phyloP scores from a whole-genome alignment of 805 yeast genomes.

The Hanseniaspora guilliermondii region DNA sequence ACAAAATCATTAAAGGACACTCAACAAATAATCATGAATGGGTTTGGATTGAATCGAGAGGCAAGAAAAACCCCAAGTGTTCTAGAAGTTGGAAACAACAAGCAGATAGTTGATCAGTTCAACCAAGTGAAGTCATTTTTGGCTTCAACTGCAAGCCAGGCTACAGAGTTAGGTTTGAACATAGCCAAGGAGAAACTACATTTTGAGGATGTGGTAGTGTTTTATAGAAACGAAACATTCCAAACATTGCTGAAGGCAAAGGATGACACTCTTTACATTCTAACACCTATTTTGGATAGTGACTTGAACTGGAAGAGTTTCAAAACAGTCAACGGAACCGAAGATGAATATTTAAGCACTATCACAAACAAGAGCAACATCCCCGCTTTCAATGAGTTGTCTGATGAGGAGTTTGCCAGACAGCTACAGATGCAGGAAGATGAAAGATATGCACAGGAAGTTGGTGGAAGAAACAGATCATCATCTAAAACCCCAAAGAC shows the following conservation, averaged over 20 bases:
- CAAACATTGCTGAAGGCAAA: slow-evolving; percentile 48
- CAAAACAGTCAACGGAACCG: slow-evolving; percentile 50
- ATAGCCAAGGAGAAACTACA: slow-evolving; percentile 34
- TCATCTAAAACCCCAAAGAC: not conserved
- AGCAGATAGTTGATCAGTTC: slow-evolving; percentile 27
- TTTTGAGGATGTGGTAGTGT: slow-evolving; percentile 48
- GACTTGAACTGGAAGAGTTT: slow-evolving; percentile 77
- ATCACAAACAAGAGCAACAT: not conserved
- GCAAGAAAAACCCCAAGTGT: slow-evolving; percentile 17
- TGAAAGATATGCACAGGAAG: slow-evolving; percentile 29
- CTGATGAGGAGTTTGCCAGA: slow-evolving; percentile 36
- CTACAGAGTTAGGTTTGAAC: slow-evolving; percentile 55
- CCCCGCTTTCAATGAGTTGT: slow-evolving; percentile 3
- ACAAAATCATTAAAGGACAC: slow-evolving; percentile 45
- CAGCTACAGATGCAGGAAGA: slow-evolving; percentile 47
- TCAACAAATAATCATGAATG: slow-evolving; percentile 44
- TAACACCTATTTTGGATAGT: slow-evolving; percentile 62
- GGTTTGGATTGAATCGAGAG: slow-evolving; percentile 28
- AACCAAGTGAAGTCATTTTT: slow-evolving; percentile 37
- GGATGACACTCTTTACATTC: slow-evolving; percentile 39
- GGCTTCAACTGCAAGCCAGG: slow-evolving; percentile 55
- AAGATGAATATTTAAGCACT: slow-evolving; percentile 45
- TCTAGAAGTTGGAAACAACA: slow-evolving; percentile 17
- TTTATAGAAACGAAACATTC: slow-evolving; percentile 86
- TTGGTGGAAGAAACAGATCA: slow-evolving; percentile 24